These are phyloP conservation scores for Silene noctiflora DNA, from an alignment of 179 eudicot species.

Conservation along the genomic window DNA sequence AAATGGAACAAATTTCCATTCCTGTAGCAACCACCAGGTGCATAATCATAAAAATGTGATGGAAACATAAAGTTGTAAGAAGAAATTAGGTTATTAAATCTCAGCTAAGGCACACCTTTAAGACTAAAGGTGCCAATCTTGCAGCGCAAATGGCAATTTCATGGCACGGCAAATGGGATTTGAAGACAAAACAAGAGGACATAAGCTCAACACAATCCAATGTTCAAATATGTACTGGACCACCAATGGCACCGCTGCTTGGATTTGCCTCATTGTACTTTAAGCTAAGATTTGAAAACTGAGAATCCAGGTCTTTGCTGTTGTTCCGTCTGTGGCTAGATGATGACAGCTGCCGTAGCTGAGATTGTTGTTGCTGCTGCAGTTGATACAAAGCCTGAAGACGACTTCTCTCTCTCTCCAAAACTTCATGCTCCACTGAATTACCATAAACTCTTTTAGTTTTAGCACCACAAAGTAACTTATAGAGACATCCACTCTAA, in stretches of 20 bases:
- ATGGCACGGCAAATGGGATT: conserved; percentile 22
- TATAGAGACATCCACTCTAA: background rate
- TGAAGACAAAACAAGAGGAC: no score
- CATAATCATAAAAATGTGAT: conserved; percentile 22
- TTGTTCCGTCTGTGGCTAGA: conserved; percentile 61
- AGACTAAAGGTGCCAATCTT: conserved; percentile 16
- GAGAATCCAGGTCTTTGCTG: conserved; percentile 78
- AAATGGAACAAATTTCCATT: conserved; percentile 22
- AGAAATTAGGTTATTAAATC: conserved; percentile 23
- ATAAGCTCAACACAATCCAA: background rate
- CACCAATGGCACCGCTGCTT: conserved; percentile 47
- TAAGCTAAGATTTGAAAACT: conserved; percentile 62
- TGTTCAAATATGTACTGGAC: conserved; percentile 57
- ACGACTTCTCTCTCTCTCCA: conserved; percentile 78
- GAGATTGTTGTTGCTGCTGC: conserved; percentile 35
- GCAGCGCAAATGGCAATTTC: conserved; percentile 16
- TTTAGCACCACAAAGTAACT: conserved; percentile 1
- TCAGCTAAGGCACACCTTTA: conserved; percentile 22
- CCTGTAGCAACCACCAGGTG: conserved; percentile 44
- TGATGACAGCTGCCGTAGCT: conserved; percentile 39
- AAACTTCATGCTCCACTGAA: conserved; percentile 90
- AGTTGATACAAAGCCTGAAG: conserved; percentile 62
- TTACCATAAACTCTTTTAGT: conserved; percentile 17
- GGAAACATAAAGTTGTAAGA: conserved; percentile 16
- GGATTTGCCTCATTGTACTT: conserved; percentile 55